Evolutionary conservation across 2,329 filamentous ascomycete species (phyloP), one percentile per base, ranked within the genome.

Genomic region (Xylariaceae sp.): DNA sequence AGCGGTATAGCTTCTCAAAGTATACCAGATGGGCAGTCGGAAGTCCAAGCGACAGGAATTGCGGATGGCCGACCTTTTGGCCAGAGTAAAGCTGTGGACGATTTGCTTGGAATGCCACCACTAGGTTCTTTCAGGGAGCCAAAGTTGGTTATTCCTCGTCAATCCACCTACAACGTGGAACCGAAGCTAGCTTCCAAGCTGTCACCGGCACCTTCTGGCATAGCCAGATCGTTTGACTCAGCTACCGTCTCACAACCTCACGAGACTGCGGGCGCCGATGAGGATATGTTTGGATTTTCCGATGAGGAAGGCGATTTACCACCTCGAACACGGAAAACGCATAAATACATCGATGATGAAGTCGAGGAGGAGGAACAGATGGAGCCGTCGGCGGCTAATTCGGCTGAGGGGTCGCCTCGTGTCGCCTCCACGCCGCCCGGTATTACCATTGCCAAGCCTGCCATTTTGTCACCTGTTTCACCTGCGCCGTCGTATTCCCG

Each of bases 201-300:
- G 13, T 52, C 48, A 13, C 48, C 18, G 30, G 13, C 17, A 9
- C 44, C n/a, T 35, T 17, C 44, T 15, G 34, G 15, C 45, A 35
- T 39, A 50, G 35, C 56, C 37, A 61, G 60, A 41, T 17, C 41
- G 39, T 34, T 60, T 34, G n/a, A 15, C 18, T 7, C 37, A 11
- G 30, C 13, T 50, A 7, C 41, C 34, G 4, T 13, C 47, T 34
- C 53, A 41, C 47, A 45, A 37, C 8, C 50, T 15, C n/a, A 41
- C 13, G 15, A 51, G 7, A 52, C 8, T 39, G 47, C 13, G 37
- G 23, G 15, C 10, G 2, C 13, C 37, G 67, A 73, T 2, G 74
- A 75, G 35, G 77, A 76, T 6, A 66, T 81, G 64, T 81, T 81
- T 61, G 69, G 76, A 4, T 81, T 81, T 57, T 30, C 23, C 4